Evolutionary conservation across 345 rosid genomes (phyloP).

Genomic region (Syzygium oleosum): DNA sequence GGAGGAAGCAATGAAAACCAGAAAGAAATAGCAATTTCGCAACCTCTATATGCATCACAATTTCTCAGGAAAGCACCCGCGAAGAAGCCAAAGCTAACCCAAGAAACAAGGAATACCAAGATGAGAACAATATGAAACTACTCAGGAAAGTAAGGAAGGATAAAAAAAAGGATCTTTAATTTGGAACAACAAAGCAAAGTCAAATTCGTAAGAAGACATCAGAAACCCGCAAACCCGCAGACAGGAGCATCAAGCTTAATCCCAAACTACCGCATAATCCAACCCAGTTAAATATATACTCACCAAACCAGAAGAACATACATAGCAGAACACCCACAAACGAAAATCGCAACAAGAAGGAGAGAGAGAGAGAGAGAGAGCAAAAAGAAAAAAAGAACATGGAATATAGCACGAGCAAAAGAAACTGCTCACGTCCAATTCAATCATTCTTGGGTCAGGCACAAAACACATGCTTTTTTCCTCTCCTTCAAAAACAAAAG

Average conservation of each 20-base stretch:
- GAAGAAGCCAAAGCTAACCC: background rate
- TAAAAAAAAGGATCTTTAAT: background rate
- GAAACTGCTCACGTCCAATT: background rate
- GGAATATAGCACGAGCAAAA: background rate
- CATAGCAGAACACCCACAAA: background rate
- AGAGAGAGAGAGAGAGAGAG: too few relatives aligned
- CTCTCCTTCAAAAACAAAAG: background rate
- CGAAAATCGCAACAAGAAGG: background rate
- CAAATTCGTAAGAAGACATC: background rate
- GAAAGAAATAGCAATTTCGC: background rate
- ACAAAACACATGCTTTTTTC: background rate
- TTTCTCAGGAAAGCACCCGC: background rate
- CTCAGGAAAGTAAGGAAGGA: background rate
- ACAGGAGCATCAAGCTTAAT: background rate
- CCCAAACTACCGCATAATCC: background rate
- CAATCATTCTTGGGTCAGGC: background rate
- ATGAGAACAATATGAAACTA: background rate
- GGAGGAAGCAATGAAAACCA: background rate
- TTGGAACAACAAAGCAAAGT: background rate
- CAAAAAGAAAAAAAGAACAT: too few relatives aligned
- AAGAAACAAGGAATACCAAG: background rate
- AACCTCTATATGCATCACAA: background rate
- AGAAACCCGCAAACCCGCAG: background rate
- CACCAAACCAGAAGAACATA: background rate
- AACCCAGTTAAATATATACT: background rate